Conservation (phyloP, 176 grass and related monocot species). For the sorghum (Sorghum bicolor) region DNA sequence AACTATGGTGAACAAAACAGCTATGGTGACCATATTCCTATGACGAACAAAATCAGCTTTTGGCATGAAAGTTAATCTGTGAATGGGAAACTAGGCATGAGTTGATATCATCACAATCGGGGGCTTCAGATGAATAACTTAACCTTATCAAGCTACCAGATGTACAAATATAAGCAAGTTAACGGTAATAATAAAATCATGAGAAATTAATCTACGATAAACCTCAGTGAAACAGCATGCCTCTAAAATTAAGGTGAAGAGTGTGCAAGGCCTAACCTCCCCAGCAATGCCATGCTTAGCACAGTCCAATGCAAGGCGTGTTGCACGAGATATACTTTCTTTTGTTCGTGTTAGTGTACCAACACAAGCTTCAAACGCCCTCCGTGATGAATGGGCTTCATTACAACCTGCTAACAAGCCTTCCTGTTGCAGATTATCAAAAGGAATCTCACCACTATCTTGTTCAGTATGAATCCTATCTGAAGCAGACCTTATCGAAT, state of each 20-base stretch:
- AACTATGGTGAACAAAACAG: not conserved
- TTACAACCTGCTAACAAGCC: slow-evolving; percentile 36
- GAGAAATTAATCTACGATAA: slow-evolving; percentile 13
- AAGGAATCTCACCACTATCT: slow-evolving; percentile 42
- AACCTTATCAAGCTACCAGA: slow-evolving; percentile 18
- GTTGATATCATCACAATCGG: not conserved
- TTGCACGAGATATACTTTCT: slow-evolving; percentile 92
- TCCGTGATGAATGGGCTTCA: slow-evolving; percentile 69
- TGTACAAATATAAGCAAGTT: slow-evolving; percentile 22
- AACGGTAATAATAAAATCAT: not conserved
- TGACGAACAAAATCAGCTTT: not conserved
- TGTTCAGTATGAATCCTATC: slow-evolving; percentile 45
- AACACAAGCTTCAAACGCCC: slow-evolving; percentile 75
- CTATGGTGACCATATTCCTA: not conserved
- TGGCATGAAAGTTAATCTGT: not conserved
- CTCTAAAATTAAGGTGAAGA: slow-evolving; percentile 29
- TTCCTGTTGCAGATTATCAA: slow-evolving; percentile 39
- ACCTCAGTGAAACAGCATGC: not conserved
- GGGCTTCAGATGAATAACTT: slow-evolving; percentile 2
- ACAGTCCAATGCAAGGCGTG: slow-evolving; percentile 90
- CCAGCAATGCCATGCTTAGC: slow-evolving; percentile 93
- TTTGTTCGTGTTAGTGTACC: slow-evolving; percentile 85
- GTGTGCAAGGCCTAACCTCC: slow-evolving; percentile 62
- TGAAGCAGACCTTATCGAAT: slow-evolving; percentile 29
- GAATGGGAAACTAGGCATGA: not conserved